Conservation (phyloP, 139 green algal species). For the Coelastrella sp. region DNA sequence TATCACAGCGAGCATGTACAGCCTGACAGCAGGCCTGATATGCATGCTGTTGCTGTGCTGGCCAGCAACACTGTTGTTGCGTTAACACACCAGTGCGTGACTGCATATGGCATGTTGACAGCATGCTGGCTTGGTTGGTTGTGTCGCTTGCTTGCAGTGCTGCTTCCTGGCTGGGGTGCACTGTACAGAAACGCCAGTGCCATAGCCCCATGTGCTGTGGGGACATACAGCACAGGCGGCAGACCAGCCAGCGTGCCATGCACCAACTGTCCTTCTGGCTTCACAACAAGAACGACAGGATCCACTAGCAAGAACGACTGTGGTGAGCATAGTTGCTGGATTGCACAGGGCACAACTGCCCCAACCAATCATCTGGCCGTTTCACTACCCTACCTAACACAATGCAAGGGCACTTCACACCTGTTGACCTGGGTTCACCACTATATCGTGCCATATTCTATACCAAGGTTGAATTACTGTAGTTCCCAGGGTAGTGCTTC, state of each 20-base stretch:
- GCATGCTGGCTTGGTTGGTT: neutral
- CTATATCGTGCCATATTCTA: no score
- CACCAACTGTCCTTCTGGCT: neutral
- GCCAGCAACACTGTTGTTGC: no score
- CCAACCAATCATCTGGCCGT: no score
- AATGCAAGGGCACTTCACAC: no score
- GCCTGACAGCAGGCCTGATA: no score
- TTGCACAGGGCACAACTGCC: neutral
- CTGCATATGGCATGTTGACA: neutral
- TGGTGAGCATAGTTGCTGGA: neutral
- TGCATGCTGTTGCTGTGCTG: no score
- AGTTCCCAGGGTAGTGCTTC: no score
- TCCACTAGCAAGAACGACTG: neutral
- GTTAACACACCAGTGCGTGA: no score
- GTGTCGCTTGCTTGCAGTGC: neutral
- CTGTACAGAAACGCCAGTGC: neutral
- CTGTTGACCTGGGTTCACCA: no score
- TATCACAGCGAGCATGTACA: neutral
- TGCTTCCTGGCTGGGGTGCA: neutral
- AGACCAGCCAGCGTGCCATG: neutral
- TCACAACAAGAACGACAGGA: neutral
- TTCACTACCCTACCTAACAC: no score
- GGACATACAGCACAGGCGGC: neutral
- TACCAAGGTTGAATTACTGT: no score
- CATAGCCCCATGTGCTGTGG: neutral